These are phyloP conservation scores for Raphanus raphanistrum DNA, from an alignment of 345 rosid genomes.

Conservation along the genomic window DNA sequence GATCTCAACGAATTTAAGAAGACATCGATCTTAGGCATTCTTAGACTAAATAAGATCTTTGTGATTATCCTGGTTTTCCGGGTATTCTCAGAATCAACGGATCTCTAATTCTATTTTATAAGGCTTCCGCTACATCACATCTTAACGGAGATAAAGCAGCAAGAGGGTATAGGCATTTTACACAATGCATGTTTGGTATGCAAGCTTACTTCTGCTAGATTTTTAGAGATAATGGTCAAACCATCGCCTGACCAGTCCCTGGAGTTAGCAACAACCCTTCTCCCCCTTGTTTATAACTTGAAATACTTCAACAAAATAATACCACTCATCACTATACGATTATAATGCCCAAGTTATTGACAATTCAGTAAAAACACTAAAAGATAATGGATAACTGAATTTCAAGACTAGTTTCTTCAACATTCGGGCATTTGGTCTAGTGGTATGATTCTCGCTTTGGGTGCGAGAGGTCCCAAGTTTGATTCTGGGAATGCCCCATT, in stretches of 20 bases:
- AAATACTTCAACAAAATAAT: background rate
- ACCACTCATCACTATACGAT: background rate
- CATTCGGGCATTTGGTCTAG: constrained; percentile 64
- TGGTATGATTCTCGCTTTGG: constrained; percentile 86
- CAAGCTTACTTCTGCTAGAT: background rate
- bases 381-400: too few species aligned
- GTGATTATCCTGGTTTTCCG: too few species aligned
- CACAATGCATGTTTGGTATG: background rate
- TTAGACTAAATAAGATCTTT: too few species aligned
- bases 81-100: too few species aligned
- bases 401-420: too few species aligned
- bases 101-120: too few species aligned
- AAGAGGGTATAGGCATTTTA: constrained; percentile 44
- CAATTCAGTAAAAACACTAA: background rate
- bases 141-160: background rate
- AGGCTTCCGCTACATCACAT: too few species aligned
- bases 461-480: constrained; percentile 61
- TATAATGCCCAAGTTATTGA: background rate
- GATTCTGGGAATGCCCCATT: constrained; percentile 33
- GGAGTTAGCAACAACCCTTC: too few species aligned
- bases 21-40: too few species aligned
- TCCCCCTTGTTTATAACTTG: background rate
- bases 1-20: too few species aligned
- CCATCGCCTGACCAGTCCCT: background rate
- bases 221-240: background rate